Evolutionary conservation across 192 early-diverging fungal species (phyloP).

Genomic region (Rhizophlyctis rosea): DNA sequence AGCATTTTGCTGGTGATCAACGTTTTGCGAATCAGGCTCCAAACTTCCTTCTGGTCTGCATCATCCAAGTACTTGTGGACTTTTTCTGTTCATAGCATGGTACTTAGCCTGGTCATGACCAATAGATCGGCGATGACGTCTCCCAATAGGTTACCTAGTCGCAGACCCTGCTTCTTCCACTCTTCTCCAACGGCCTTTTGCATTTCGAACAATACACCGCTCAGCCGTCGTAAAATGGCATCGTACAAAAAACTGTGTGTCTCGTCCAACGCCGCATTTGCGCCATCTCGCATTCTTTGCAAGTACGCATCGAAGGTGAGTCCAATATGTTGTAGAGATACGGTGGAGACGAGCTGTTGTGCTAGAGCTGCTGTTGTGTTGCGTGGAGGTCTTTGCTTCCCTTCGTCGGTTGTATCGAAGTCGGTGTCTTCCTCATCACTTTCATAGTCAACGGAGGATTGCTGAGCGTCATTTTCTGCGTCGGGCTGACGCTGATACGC

Average conservation of each 20-base stretch:
- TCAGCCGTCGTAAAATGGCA: constrained; percentile 24
- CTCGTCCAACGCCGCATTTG: constrained; percentile 19
- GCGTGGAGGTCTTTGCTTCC: constrained; percentile 15
- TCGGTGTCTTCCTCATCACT: constrained; percentile 38
- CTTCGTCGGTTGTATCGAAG: constrained; percentile 22
- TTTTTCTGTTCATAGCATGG: constrained; percentile 12
- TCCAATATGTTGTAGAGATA: constrained; percentile 36
- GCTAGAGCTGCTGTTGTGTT: constrained; percentile 13
- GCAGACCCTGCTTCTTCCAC: constrained; percentile 25
- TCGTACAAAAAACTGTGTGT: constrained; percentile 34
- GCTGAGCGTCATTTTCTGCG: constrained; percentile 19
- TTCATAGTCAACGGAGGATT: constrained; percentile 13
- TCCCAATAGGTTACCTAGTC: constrained; percentile 22
- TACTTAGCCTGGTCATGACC: not conserved
- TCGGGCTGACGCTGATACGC: too few relatives aligned
- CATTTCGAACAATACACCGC: constrained; percentile 23
- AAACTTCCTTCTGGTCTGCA: constrained; percentile 26
- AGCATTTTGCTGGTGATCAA: constrained; percentile 32
- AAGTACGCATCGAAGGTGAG: constrained; percentile 42
- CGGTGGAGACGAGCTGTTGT: constrained; percentile 24
- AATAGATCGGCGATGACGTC: not conserved
- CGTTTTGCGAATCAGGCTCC: constrained; percentile 31
- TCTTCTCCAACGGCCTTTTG: constrained; percentile 23
- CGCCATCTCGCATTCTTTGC: constrained; percentile 30
- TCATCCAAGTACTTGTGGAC: constrained; percentile 29